Evolutionary conservation across 2,329 filamentous ascomycete genomes (phyloP).

Genomic region (Alternaria burnsii): DNA sequence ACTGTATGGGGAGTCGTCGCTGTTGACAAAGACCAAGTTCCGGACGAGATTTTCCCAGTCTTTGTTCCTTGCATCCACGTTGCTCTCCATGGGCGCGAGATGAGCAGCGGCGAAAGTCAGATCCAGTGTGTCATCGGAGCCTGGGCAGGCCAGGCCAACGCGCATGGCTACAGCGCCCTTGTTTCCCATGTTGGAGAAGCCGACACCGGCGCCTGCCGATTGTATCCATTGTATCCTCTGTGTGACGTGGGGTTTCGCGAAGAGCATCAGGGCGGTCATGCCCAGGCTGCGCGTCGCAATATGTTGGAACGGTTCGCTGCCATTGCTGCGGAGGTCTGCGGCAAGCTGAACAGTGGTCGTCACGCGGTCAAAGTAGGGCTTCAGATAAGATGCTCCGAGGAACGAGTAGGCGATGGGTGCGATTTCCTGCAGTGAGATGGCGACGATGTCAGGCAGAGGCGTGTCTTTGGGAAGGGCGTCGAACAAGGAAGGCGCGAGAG

Average conservation of each 20-base stretch:
- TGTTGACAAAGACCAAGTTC: conserved; percentile 74
- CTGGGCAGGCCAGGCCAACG: conserved; percentile 63
- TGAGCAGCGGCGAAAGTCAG: conserved; percentile 90
- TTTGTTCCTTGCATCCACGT: conserved; percentile 76
- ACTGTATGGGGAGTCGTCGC: conserved; percentile 42
- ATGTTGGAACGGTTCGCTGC: conserved; percentile 68
- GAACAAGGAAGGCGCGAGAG: conserved; percentile 74
- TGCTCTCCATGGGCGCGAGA: conserved; percentile 86
- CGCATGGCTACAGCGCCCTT: conserved; percentile 90
- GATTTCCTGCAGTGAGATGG: conserved; percentile 83
- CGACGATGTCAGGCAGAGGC: conserved; percentile 71
- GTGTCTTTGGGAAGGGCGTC: conserved; percentile 48
- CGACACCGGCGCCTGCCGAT: conserved; percentile 84
- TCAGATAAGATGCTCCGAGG: conserved; percentile 81
- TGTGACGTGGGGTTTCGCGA: conserved; percentile 70
- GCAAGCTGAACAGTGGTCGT: conserved; percentile 76
- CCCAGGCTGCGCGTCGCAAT: conserved; percentile 79
- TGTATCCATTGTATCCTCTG: conserved; percentile 71
- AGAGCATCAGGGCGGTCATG: conserved; percentile 89
- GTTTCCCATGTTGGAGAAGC: conserved; percentile 88
- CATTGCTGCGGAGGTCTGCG: conserved; percentile 57
- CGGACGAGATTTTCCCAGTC: conserved; percentile 90
- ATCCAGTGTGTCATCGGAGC: conserved; percentile 61
- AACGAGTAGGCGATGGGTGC: conserved; percentile 86
- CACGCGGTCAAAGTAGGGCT: conserved; percentile 77